Percentiles rank a stretch among this genome's conserved stretches.
Evolutionary conservation across 176 grass and related monocot species (phyloP).

Genomic region (Zoysia pacifica): DNA sequence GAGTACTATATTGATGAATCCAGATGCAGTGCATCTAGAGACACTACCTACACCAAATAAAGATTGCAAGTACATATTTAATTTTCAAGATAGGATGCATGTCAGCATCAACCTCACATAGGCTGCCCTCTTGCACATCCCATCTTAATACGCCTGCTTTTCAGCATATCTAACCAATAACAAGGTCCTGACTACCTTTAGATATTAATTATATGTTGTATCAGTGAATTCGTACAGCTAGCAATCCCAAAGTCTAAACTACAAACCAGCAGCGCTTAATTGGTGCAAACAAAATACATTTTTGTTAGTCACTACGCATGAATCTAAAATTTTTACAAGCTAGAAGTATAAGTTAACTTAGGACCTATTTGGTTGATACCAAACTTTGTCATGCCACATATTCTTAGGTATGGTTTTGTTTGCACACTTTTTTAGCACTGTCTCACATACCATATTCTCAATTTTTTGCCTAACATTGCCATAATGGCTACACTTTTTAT

Average conservation of each 20-base stretch:
- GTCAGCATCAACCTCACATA: slow-evolving; percentile 36
- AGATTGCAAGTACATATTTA: slow-evolving; percentile 14
- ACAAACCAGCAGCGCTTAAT: slow-evolving; percentile 22
- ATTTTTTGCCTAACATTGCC: too few species aligned
- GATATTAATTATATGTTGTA: slow-evolving; percentile 16
- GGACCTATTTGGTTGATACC: too few species aligned
- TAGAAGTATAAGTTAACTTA: not conserved
- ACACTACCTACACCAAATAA: slow-evolving; percentile 15
- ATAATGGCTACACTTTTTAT: too few species aligned
- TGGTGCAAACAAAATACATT: not conserved
- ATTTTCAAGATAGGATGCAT: slow-evolving; percentile 29
- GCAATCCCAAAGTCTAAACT: not conserved
- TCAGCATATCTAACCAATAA: slow-evolving; percentile 10
- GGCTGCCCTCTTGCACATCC: slow-evolving; percentile 5
- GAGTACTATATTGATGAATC: not conserved
- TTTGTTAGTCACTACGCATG: not conserved
- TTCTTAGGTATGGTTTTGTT: too few species aligned
- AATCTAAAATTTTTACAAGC: slow-evolving; percentile 14
- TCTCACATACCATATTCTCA: too few species aligned
- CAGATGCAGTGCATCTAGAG: slow-evolving; percentile 37
- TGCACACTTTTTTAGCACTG: too few species aligned
- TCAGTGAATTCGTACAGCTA: slow-evolving; percentile 15
- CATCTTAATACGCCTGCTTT: slow-evolving; percentile 12
- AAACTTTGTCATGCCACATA: too few species aligned
- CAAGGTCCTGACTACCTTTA: not conserved